Conservation (phyloP, 192 early-diverging fungal species). For the Backusella liffmaniae region DNA sequence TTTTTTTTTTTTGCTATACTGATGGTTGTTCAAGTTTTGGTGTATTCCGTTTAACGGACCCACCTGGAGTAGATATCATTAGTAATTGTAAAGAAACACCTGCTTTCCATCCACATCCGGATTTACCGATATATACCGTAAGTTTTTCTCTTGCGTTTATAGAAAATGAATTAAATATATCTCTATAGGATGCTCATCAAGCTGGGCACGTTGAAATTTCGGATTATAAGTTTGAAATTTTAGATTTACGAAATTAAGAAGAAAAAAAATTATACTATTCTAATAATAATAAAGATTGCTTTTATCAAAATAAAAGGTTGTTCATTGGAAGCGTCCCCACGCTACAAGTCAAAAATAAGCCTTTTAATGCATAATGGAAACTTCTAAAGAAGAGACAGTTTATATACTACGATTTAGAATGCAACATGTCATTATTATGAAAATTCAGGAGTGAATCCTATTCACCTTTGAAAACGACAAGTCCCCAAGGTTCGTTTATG, state of each 20-base stretch:
- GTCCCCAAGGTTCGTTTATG: too few species aligned
- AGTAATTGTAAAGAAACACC: constrained; percentile 65
- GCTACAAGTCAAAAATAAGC: too few species aligned
- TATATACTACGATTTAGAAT: too few species aligned
- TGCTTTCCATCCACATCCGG: constrained; percentile 84
- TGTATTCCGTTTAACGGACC: constrained; percentile 86
- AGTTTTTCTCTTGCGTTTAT: not conserved
- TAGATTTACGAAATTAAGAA: constrained; percentile 22
- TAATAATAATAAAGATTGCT: too few species aligned
- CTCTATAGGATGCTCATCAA: constrained; percentile 25
- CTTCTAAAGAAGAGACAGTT: too few species aligned
- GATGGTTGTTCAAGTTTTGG: constrained; percentile 53
- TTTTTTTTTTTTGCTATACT: too few species aligned
- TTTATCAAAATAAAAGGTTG: too few species aligned
- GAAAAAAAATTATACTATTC: not conserved
- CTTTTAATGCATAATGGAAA: too few species aligned
- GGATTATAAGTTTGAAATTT: constrained; percentile 18
- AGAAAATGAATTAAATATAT: not conserved
- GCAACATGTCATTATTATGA: too few species aligned
- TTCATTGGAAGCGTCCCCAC: too few species aligned
- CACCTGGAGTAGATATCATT: constrained; percentile 78
- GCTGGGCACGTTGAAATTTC: constrained; percentile 23
- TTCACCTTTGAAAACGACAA: too few species aligned
- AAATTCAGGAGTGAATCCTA: too few species aligned
- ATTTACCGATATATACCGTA: constrained; percentile 54